Conservation (phyloP, 192 early-diverging fungal genomes). For the Linnemannia schmuckeri region DNA sequence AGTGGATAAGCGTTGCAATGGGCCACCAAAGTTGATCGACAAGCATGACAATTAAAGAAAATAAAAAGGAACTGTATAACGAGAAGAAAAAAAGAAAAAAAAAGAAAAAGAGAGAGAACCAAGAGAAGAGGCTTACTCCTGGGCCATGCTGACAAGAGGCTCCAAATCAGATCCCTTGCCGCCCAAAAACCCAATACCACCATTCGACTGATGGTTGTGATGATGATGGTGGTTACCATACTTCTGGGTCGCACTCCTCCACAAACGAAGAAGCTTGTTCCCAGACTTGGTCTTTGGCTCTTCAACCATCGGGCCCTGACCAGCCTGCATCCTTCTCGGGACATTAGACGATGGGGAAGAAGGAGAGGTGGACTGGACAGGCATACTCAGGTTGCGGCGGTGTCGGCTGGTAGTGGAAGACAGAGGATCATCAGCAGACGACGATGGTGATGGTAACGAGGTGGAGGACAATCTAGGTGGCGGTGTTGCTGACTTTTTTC, state of each 20-base stretch:
- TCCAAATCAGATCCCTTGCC: constrained; percentile 12
- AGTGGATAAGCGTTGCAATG: too few relatives aligned
- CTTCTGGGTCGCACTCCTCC: constrained; percentile 35
- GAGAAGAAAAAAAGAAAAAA: neutral
- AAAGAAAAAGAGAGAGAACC: neutral
- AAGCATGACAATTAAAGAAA: neutral
- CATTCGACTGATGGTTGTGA: neutral
- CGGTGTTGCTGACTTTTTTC: neutral
- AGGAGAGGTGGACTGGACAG: neutral
- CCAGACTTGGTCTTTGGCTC: constrained; percentile 7
- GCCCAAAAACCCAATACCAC: constrained; percentile 7
- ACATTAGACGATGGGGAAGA: constrained; percentile 4
- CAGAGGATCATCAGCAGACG: neutral
- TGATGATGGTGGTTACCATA: neutral
- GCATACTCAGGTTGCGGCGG: constrained; percentile 27
- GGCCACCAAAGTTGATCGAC: too few relatives aligned
- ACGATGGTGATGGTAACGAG: neutral
- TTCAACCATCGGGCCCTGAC: neutral
- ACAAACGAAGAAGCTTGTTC: constrained; percentile 19
- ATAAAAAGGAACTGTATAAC: neutral
- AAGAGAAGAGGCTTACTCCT: neutral
- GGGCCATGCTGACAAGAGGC: constrained; percentile 14
- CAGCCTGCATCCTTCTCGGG: neutral
- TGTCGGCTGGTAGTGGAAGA: neutral
- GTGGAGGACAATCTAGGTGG: neutral